These are phyloP conservation scores for Coniochaeta prunicola DNA, from an alignment of 2,329 filamentous ascomycete species.

Conservation along the genomic window DNA sequence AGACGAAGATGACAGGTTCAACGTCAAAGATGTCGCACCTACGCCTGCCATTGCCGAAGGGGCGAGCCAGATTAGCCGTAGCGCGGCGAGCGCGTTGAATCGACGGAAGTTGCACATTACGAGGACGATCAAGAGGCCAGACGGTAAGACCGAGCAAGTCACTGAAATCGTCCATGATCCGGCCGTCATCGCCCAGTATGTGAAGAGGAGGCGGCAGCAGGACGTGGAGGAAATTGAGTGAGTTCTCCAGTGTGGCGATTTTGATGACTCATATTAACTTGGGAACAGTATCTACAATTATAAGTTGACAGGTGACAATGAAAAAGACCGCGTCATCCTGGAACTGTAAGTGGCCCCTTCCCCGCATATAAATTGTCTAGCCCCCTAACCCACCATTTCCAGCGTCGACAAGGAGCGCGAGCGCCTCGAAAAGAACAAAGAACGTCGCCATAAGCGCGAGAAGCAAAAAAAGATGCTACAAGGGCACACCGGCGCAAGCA, in stretches of 20 bases:
- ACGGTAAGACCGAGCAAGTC: conserved; percentile 55
- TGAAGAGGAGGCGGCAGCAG: conserved; percentile 66
- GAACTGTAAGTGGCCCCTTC: conserved; percentile 36
- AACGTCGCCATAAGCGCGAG: conserved; percentile 82
- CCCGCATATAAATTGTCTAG: not conserved
- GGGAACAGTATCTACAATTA: conserved; percentile 46
- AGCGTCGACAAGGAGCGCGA: conserved; percentile 69
- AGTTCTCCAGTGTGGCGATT: conserved; percentile 51
- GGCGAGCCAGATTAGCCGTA: conserved; percentile 69
- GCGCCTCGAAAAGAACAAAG: conserved; percentile 84
- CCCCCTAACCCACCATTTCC: not conserved
- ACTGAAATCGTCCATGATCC: conserved; percentile 69
- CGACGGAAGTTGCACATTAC: conserved; percentile 68
- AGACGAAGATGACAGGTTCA: conserved; percentile 61
- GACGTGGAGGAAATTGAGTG: conserved; percentile 64
- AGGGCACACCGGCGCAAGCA: conserved; percentile 22
- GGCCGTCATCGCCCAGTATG: conserved; percentile 82
- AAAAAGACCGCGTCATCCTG: conserved; percentile 55
- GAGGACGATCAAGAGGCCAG: conserved; percentile 51
- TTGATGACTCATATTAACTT: conserved; percentile 57
- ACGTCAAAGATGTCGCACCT: conserved; percentile 53
- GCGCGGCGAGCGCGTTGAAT: conserved; percentile 56
- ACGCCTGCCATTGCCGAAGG: conserved; percentile 45
- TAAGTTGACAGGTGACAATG: conserved; percentile 58
- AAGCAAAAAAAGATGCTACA: conserved; percentile 68